Conservation (phyloP, 2,329 filamentous ascomycete genomes). For the Fusarium robinianum region DNA sequence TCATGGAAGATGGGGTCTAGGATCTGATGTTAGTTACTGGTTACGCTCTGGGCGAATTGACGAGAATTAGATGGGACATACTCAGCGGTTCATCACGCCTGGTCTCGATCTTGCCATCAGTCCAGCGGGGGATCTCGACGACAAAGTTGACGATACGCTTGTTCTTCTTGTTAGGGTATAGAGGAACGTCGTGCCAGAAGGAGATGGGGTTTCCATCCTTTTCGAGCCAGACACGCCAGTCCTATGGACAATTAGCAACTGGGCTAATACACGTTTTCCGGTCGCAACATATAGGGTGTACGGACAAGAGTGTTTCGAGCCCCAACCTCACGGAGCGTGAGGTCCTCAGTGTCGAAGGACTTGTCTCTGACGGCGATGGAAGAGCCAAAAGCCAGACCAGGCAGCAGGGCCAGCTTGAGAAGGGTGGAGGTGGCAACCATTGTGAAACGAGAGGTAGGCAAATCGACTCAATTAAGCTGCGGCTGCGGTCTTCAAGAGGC, state of each 20-base stretch:
- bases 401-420: constrained; percentile 27
- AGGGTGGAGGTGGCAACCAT: constrained; percentile 27
- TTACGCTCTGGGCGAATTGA: neutral
- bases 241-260: too few species aligned
- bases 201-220: constrained; percentile 47
- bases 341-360: constrained; percentile 36
- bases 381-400: constrained; percentile 21
- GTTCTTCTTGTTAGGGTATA: constrained; percentile 43
- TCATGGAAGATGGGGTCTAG: constrained; percentile 50
- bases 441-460: neutral
- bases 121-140: constrained; percentile 50
- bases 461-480: too few species aligned
- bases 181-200: constrained; percentile 49
- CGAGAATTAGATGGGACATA: constrained; percentile 18
- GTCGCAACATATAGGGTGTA: fast-evolving
- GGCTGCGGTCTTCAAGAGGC: neutral
- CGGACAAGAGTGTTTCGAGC: constrained; percentile 45
- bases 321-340: constrained; percentile 44
- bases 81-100: constrained; percentile 46
- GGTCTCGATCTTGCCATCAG: constrained; percentile 47
- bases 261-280: neutral
- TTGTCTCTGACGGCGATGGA: constrained; percentile 13
- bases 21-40: neutral
- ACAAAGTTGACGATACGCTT: constrained; percentile 45
- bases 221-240: constrained; percentile 49